Conservation (phyloP, 1,284 basidiomycete genomes). For the Rhodotorula sp. region DNA sequence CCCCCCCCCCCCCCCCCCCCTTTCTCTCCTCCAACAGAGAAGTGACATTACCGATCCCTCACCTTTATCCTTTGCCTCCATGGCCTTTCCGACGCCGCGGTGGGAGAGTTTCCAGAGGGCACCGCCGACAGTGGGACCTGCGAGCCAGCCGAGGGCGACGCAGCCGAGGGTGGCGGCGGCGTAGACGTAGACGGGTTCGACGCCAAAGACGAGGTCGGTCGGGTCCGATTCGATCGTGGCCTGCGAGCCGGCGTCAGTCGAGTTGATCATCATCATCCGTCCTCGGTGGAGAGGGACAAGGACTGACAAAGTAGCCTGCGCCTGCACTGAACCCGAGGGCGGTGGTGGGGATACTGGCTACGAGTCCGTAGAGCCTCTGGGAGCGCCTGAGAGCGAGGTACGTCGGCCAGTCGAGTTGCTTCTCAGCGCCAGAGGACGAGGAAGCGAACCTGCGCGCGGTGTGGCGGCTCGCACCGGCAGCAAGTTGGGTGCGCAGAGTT, state of each 20-base stretch:
- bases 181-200: slow-evolving; percentile 43
- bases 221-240: slow-evolving; percentile 37
- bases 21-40: too few relatives aligned
- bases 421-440: background rate
- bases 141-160: slow-evolving; percentile 43
- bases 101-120: slow-evolving; percentile 39
- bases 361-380: slow-evolving; percentile 37
- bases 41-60: too few relatives aligned
- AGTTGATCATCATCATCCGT: background rate
- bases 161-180: slow-evolving; percentile 40
- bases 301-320: slow-evolving; percentile 32
- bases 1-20: too few relatives aligned
- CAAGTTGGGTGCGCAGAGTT: background rate
- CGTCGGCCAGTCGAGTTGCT: slow-evolving; percentile 37
- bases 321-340: slow-evolving; percentile 35
- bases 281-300: background rate
- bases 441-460: slow-evolving; percentile 1
- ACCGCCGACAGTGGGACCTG: slow-evolving; percentile 41
- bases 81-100: slow-evolving; percentile 24
- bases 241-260: background rate
- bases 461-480: background rate
- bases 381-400: slow-evolving; percentile 40
- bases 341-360: slow-evolving; percentile 43
- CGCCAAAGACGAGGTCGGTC: slow-evolving; percentile 38
- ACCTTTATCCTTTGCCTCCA: slow-evolving; percentile 44